Conservation (phyloP, 2,329 filamentous ascomycete species). For the Fusarium sulawesiense region DNA sequence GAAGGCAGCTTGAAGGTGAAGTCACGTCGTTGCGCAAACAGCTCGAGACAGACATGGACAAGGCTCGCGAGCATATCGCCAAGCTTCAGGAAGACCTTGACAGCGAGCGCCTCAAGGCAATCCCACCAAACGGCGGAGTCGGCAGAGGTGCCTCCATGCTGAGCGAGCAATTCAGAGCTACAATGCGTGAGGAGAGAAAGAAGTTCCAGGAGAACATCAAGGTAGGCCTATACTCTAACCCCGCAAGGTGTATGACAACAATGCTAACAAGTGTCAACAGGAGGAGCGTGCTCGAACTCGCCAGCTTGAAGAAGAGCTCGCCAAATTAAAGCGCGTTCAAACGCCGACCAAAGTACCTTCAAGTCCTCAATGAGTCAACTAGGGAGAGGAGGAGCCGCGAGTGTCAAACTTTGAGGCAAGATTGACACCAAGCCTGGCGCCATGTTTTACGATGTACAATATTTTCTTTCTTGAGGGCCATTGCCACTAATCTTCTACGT, state of each 20-base stretch:
- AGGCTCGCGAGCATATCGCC: conserved; percentile 51
- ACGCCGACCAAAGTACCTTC: conserved; percentile 58
- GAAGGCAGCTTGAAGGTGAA: conserved; percentile 38
- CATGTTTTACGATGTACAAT: conserved; percentile 26
- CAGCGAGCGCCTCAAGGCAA: conserved; percentile 60
- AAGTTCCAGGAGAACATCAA: conserved; percentile 67
- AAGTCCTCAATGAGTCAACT: conserved; percentile 51
- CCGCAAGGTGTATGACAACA: background rate
- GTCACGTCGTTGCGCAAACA: conserved; percentile 46
- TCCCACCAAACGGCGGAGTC: conserved; percentile 48
- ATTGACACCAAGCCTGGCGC: background rate
- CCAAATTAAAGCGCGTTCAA: conserved; percentile 56
- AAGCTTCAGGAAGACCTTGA: conserved; percentile 65
- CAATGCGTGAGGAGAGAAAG: conserved; percentile 68
- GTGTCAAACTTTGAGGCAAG: background rate
- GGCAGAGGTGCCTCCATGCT: conserved; percentile 61
- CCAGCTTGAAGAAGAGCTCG: conserved; percentile 64
- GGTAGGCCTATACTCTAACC: conserved; percentile 51
- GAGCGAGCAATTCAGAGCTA: conserved; percentile 67
- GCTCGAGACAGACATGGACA: conserved; percentile 57
- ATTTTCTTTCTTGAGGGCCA: conserved; percentile 15
- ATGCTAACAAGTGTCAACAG: conserved; percentile 52
- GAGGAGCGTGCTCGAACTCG: conserved; percentile 62
- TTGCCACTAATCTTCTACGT: conserved; percentile 9
- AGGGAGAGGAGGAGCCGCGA: background rate